Conservation (phyloP, 139 green algal genomes). For the Micractinium sp. region DNA sequence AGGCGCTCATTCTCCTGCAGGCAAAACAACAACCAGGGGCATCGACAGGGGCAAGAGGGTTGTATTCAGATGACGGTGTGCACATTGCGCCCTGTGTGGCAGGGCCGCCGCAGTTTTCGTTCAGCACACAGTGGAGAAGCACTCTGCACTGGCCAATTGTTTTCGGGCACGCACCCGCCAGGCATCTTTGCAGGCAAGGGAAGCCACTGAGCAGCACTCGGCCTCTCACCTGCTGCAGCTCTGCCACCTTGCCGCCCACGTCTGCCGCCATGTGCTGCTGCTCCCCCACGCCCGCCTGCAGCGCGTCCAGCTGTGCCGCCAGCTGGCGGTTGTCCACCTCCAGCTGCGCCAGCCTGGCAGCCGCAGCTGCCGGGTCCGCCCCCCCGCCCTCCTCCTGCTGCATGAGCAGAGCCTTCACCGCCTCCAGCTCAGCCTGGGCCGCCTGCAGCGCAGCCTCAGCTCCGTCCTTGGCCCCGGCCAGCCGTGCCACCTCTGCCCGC, state of each 20-base stretch:
- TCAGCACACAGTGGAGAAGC: not conserved
- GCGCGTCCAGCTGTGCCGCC: not conserved
- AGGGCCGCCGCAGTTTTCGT: not conserved
- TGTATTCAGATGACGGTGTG: not conserved
- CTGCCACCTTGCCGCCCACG: not conserved
- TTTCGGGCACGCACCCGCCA: too few relatives aligned
- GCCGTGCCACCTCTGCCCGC: conserved; percentile 3
- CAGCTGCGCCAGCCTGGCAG: not conserved
- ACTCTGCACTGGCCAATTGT: not conserved
- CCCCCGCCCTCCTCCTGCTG: conserved; percentile 37
- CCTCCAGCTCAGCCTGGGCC: conserved; percentile 55
- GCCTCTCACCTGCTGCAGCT: conserved; percentile 8
- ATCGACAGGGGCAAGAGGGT: not conserved
- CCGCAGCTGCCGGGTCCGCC: not conserved
- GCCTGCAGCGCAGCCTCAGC: conserved; percentile 53
- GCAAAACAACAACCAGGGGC: too few relatives aligned
- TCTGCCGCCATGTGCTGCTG: not conserved
- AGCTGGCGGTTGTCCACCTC: conserved; percentile 38
- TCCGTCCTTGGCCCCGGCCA: not conserved
- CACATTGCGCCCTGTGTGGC: not conserved
- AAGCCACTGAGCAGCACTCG: not conserved
- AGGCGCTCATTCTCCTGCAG: conserved; percentile 36
- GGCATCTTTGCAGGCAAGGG: too few relatives aligned
- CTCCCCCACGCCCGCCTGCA: not conserved
- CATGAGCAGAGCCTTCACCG: conserved; percentile 45